These are phyloP conservation scores for Termitomyces sp. DNA, from an alignment of 768 basidiomycete genomes.

Conservation along the genomic window DNA sequence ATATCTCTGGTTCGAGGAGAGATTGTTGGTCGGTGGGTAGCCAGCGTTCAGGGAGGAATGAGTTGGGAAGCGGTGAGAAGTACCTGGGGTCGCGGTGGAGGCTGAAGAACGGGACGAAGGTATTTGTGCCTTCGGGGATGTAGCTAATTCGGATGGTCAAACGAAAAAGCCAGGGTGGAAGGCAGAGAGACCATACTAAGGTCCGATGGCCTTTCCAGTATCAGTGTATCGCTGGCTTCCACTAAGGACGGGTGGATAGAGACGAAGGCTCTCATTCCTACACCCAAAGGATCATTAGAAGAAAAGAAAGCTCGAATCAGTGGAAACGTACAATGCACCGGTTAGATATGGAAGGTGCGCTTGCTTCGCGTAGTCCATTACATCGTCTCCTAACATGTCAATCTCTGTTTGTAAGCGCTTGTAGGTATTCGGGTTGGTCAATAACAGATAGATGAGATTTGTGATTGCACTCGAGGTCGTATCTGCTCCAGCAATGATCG, in stretches of 20 bases:
- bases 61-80: constrained; percentile 38
- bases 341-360: constrained; percentile 29
- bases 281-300: not conserved
- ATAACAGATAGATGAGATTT: constrained; percentile 27
- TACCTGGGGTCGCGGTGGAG: constrained; percentile 40
- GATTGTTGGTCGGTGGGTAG: constrained; percentile 16
- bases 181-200: constrained; percentile 24
- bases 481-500: constrained; percentile 37
- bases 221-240: constrained; percentile 37
- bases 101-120: constrained; percentile 35
- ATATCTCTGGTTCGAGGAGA: constrained; percentile 26
- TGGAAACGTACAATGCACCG: constrained; percentile 25
- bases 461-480: constrained; percentile 30
- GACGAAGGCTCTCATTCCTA: constrained; percentile 46
- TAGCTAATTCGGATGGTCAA: constrained; percentile 23
- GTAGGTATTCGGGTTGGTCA: constrained; percentile 25
- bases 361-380: constrained; percentile 19
- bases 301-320: not conserved
- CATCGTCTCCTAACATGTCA: constrained; percentile 21
- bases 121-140: constrained; percentile 38
- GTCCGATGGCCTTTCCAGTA: constrained; percentile 32
- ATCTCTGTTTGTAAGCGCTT: constrained; percentile 28
- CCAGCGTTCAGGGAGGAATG: constrained; percentile 39
- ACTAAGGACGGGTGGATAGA: constrained; percentile 43
- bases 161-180: not conserved